These are phyloP conservation scores for Antarctomyces pellizariae DNA, from an alignment of 495 filamentous ascomycete species.

Conservation along the genomic window DNA sequence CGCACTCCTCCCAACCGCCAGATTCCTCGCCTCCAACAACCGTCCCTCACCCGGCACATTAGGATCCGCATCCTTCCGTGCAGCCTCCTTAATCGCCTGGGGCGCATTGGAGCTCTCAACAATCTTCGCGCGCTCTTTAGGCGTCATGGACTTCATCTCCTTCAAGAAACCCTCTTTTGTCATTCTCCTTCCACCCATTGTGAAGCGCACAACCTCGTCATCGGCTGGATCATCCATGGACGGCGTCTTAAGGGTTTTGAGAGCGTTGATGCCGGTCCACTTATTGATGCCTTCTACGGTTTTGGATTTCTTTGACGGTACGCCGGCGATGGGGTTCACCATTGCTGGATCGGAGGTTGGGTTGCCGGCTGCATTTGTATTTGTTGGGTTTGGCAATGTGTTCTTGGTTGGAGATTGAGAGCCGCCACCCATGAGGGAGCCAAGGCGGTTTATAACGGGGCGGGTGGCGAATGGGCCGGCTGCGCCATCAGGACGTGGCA, in stretches of 20 bases:
- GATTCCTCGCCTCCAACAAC: constrained; percentile 4
- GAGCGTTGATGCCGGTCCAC: constrained; percentile 7
- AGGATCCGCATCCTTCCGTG: constrained; percentile 21
- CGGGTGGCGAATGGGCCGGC: constrained; percentile 6
- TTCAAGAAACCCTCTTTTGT: constrained; percentile 81
- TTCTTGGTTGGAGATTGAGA: constrained; percentile 18
- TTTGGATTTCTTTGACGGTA: constrained; percentile 13
- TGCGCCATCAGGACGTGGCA: constrained; percentile 37
- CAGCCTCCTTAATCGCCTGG: constrained; percentile 26
- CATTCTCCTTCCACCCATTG: constrained; percentile 54
- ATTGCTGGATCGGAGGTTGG: no score
- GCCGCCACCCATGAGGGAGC: constrained; percentile 23
- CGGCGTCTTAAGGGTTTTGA: constrained; percentile 7
- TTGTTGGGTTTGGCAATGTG: constrained; percentile 6
- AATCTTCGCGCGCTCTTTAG: constrained; percentile 44
- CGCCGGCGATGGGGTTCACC: constrained; percentile 17
- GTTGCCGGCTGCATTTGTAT: constrained; percentile 9
- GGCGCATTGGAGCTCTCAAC: constrained; percentile 45
- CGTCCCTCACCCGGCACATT: constrained; percentile 5
- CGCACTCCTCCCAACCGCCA: not conserved
- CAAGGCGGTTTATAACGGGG: constrained; percentile 20
- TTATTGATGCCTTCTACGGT: constrained; percentile 14
- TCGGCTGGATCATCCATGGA: constrained; percentile 30
- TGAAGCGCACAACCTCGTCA: constrained; percentile 72
- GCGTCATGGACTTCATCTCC: constrained; percentile 60